Percentiles rank a stretch among this genome's conserved stretches.
These are phyloP conservation scores for Paragyromitra xinjiangensis DNA, from an alignment of 495 filamentous ascomycete genomes.

Conservation along the genomic window DNA sequence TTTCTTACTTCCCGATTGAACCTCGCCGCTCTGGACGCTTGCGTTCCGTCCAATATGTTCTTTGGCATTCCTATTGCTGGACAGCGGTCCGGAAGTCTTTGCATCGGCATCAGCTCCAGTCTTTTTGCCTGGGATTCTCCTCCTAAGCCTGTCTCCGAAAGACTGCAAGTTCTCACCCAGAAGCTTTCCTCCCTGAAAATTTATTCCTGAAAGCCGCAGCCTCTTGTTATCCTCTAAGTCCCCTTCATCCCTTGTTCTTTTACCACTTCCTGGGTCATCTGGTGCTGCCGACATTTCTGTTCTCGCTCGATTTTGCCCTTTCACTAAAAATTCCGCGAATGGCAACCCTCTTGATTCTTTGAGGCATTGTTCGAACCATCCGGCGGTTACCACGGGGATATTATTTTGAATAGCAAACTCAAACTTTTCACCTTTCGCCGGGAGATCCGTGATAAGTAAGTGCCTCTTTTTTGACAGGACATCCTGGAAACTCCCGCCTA, in stretches of 20 bases:
- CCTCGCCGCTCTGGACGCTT: constrained; percentile 13
- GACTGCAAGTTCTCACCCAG: constrained; percentile 51
- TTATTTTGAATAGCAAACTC: constrained; percentile 74
- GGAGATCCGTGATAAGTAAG: constrained; percentile 50
- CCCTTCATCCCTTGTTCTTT: constrained; percentile 30
- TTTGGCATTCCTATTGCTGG: constrained; percentile 33
- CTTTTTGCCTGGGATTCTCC: constrained; percentile 28
- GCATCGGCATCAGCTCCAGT: constrained; percentile 49
- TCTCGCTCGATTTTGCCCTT: constrained; percentile 11
- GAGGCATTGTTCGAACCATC: constrained; percentile 89
- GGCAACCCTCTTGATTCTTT: constrained; percentile 64
- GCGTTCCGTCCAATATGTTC: constrained; percentile 1
- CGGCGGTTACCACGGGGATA: constrained; percentile 77
- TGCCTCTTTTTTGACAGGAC: constrained; percentile 46
- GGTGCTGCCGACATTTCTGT: constrained; percentile 20
- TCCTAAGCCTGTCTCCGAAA: constrained; percentile 48
- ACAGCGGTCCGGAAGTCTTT: constrained; percentile 42
- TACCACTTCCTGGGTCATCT: constrained; percentile 15
- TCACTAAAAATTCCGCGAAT: constrained; percentile 60
- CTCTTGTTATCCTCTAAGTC: constrained; percentile 43
- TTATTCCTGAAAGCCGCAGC: constrained; percentile 38
- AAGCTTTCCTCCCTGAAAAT: constrained; percentile 47
- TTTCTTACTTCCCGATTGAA: not conserved
- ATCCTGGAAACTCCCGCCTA: constrained; percentile 52
- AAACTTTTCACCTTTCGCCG: constrained; percentile 74